phyloP scores from a whole-genome alignment of 2,329 filamentous ascomycete genomes.

The Macrophomina pseudophaseolina region DNA sequence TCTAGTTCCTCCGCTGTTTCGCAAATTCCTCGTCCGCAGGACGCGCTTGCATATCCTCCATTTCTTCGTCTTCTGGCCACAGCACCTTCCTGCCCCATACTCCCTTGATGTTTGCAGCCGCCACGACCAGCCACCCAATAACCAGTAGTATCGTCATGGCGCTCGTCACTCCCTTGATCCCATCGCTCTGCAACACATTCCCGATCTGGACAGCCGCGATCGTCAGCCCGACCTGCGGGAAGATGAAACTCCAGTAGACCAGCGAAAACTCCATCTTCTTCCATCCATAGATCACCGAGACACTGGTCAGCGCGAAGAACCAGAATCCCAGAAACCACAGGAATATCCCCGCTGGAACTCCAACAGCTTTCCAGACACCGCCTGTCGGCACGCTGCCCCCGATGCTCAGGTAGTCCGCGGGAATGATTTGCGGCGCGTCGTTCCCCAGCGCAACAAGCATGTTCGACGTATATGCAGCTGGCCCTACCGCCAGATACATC shows the following conservation, averaged over 20 bases:
- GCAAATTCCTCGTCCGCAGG: neutral
- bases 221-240: constrained; percentile 68
- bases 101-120: constrained; percentile 56
- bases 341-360: constrained; percentile 51
- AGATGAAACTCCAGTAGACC: constrained; percentile 69
- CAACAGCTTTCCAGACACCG: constrained; percentile 47
- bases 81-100: constrained; percentile 54
- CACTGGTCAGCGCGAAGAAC: constrained; percentile 54
- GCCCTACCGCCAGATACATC: constrained; percentile 61
- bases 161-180: constrained; percentile 59
- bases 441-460: constrained; percentile 54
- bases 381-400: constrained; percentile 38
- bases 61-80: constrained; percentile 66
- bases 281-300: constrained; percentile 45
- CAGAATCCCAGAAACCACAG: constrained; percentile 57
- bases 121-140: constrained; percentile 60
- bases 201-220: constrained; percentile 64
- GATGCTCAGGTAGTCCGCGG: constrained; percentile 40
- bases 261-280: constrained; percentile 55
- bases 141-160: constrained; percentile 63
- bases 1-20: neutral
- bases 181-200: constrained; percentile 57
- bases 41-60: constrained; percentile 37
- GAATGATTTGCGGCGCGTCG: constrained; percentile 44
- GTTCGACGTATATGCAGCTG: constrained; percentile 33